Evolutionary conservation across 1,139 yeast genomes (phyloP).

Genomic region (Protomyces macrosporus): DNA sequence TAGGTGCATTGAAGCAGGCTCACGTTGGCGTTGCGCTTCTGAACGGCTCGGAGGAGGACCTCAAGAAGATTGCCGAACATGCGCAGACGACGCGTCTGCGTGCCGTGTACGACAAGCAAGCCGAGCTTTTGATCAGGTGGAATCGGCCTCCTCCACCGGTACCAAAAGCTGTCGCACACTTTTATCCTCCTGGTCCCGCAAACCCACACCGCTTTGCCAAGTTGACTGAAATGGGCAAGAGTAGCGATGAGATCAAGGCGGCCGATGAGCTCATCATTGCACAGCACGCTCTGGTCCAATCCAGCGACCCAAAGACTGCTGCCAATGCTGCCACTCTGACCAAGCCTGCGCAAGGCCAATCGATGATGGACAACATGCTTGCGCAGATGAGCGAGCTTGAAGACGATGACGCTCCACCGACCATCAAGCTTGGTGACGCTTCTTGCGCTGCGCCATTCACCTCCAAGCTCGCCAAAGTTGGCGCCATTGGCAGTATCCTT

Average conservation of each 20-base stretch:
- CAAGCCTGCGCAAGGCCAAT: constrained; percentile 41
- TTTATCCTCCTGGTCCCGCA: constrained; percentile 90
- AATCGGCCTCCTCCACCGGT: constrained; percentile 79
- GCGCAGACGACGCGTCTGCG: constrained; percentile 61
- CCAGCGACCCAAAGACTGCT: constrained; percentile 32
- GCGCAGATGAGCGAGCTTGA: constrained; percentile 54
- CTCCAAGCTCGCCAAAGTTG: constrained; percentile 84
- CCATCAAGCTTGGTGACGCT: constrained; percentile 93
- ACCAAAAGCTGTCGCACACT: constrained; percentile 80
- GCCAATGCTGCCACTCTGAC: constrained; percentile 37
- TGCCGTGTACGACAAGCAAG: constrained; percentile 78
- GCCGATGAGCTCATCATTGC: constrained; percentile 36
- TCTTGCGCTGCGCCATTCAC: constrained; percentile 99
- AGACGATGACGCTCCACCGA: constrained; percentile 83
- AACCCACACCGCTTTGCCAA: constrained; percentile 87
- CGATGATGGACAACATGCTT: constrained; percentile 63
- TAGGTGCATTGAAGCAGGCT: constrained; percentile 98
- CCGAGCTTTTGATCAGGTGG: constrained; percentile 72
- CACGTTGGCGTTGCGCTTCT: constrained; percentile 95
- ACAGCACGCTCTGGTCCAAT: neutral
- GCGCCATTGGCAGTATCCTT: constrained; percentile 85
- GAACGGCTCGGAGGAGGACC: constrained; percentile 93
- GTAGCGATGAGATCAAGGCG: constrained; percentile 55
- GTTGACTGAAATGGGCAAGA: constrained; percentile 67
- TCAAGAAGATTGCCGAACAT: constrained; percentile 82